Evolutionary conservation across 2,329 filamentous ascomycete species (phyloP).

Genomic region (Berkeleyomyces basicola): DNA sequence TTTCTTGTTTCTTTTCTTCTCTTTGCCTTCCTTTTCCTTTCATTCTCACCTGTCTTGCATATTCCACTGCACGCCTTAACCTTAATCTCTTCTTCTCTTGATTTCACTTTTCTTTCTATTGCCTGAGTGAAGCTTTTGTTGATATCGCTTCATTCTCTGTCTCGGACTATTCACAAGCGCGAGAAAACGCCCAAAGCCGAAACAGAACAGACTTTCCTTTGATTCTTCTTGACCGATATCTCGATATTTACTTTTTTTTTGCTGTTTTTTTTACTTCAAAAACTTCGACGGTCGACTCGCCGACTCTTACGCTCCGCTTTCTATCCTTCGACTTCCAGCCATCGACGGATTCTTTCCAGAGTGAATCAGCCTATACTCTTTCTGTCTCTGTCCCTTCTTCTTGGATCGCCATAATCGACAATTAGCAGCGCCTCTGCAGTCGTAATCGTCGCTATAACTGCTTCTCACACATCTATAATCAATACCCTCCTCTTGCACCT

Average conservation of each 20-base stretch:
- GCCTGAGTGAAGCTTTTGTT: constrained; percentile 12
- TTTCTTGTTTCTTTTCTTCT: background rate
- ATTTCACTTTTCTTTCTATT: background rate
- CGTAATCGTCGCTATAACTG: background rate
- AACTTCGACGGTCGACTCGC: constrained; percentile 10
- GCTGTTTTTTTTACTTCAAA: background rate
- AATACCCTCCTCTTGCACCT: background rate
- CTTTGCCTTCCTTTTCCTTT: background rate
- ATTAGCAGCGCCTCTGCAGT: background rate
- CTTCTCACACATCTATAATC: background rate
- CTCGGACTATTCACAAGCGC: background rate
- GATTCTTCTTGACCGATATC: constrained; percentile 11
- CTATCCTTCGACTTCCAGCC: background rate
- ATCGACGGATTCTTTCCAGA: background rate
- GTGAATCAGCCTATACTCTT: background rate
- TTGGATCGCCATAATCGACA: background rate
- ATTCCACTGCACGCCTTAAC: background rate
- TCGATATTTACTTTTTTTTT: background rate
- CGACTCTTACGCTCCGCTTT: background rate
- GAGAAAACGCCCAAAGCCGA: background rate
- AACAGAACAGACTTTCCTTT: constrained; percentile 10
- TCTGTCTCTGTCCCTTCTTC: background rate
- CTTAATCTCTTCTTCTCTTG: background rate
- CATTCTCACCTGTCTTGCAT: background rate
- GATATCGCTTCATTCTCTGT: constrained; percentile 13